phyloP scores from a whole-genome alignment of 495 filamentous ascomycete species.

The Trichocladium antarcticum region DNA sequence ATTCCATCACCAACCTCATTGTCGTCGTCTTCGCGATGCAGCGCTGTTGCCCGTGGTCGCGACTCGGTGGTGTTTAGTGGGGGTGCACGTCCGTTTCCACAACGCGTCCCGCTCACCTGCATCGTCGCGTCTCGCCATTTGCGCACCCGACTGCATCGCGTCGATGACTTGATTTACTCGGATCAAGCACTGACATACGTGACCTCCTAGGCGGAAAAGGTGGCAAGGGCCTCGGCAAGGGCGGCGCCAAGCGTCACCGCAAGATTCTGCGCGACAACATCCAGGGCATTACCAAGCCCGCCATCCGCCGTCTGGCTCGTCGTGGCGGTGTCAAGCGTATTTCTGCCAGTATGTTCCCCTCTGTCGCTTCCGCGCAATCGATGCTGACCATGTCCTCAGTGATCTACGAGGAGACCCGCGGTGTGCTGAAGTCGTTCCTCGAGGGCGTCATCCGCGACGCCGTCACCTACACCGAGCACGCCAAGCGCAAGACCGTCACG shows the following conservation, averaged over 20 bases:
- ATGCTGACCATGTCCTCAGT: conserved; percentile 44
- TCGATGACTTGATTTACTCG: neutral
- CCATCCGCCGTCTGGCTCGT: conserved; percentile 98
- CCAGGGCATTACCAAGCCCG: conserved; percentile 99
- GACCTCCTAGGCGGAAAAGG: conserved; percentile 57
- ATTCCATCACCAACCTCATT: conserved; percentile 9
- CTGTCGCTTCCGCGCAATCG: conserved; percentile 30
- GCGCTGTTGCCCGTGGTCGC: conserved; percentile 14
- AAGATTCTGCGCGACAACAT: conserved; percentile 99
- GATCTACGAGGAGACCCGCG: conserved; percentile 99
- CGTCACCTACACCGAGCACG: conserved; percentile 95
- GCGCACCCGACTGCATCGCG: neutral
- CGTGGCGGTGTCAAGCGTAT: conserved; percentile 99
- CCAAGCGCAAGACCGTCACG: conserved; percentile 96
- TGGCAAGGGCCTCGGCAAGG: conserved; percentile 83
- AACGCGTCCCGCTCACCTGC: conserved; percentile 17
- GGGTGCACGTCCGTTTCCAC: conserved; percentile 8
- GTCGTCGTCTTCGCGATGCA: conserved; percentile 11
- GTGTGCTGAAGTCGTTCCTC: conserved; percentile 99
- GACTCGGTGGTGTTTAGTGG: conserved; percentile 7
- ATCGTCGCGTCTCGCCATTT: neutral
- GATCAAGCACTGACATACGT: conserved; percentile 17
- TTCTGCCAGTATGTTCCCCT: conserved; percentile 63
- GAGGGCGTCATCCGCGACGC: conserved; percentile 98
- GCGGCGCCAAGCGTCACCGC: conserved; percentile 86